Conservation (phyloP, 2,329 filamentous ascomycete species). For the Cercospora brassicicola region DNA sequence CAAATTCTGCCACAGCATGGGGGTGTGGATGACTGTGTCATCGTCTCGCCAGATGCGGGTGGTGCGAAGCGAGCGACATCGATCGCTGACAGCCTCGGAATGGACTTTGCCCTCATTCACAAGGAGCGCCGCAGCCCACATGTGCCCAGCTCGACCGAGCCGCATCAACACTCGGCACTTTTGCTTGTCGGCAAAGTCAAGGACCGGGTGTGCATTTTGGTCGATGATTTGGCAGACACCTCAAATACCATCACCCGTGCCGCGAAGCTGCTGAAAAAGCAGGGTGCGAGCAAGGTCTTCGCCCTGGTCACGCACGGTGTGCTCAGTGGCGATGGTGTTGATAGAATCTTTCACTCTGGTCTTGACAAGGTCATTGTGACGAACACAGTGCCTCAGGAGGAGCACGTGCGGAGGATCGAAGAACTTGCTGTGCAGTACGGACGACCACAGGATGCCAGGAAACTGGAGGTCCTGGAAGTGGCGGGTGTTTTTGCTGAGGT, state of each 20-base stretch:
- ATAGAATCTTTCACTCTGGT: constrained; percentile 87
- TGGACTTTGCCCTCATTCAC: constrained; percentile 97
- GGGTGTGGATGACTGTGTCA: constrained; percentile 55
- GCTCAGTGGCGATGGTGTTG: constrained; percentile 90
- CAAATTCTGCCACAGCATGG: constrained; percentile 82
- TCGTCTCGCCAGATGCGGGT: constrained; percentile 94
- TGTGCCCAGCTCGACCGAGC: constrained; percentile 11
- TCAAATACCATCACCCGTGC: constrained; percentile 96
- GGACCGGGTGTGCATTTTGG: constrained; percentile 78
- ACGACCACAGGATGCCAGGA: constrained; percentile 62
- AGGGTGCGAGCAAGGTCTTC: constrained; percentile 83
- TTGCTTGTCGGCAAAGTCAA: constrained; percentile 88
- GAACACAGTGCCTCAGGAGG: constrained; percentile 87
- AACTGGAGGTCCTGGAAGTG: constrained; percentile 89
- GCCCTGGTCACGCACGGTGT: constrained; percentile 94
- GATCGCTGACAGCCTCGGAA: constrained; percentile 87
- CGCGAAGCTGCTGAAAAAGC: constrained; percentile 93
- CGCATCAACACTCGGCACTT: constrained; percentile 63
- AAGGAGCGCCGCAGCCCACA: constrained; percentile 85
- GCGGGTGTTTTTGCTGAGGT: constrained; percentile 87
- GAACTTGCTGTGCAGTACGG: constrained; percentile 25
- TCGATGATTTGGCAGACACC: constrained; percentile 94
- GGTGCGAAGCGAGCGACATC: constrained; percentile 94
- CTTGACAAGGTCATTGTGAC: constrained; percentile 94
- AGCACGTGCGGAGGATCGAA: constrained; percentile 60